Percentiles rank a stretch among this genome's conserved stretches.
phyloP scores from a whole-genome alignment of 2,329 filamentous ascomycete genomes.

The Monilinia aucupariae region DNA sequence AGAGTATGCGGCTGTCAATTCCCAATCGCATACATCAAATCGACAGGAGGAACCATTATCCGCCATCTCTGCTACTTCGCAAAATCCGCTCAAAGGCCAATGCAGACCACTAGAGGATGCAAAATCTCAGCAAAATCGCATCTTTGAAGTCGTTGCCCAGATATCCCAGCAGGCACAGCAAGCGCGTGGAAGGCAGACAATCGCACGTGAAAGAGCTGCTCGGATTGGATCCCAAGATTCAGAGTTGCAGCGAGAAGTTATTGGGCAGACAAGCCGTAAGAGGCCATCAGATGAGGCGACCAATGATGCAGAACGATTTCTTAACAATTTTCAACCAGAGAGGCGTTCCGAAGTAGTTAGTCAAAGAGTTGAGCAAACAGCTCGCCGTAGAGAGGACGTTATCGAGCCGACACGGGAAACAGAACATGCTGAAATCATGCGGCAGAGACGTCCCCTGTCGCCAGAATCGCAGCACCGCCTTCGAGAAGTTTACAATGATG shows the following conservation, averaged over 20 bases:
- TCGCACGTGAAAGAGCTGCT: slow-evolving; percentile 22
- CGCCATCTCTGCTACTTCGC: background rate
- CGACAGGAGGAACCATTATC: slow-evolving; percentile 16
- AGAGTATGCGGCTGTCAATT: slow-evolving; percentile 22
- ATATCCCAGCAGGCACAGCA: slow-evolving; percentile 31
- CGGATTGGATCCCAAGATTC: slow-evolving; percentile 38
- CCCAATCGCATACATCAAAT: slow-evolving; percentile 21
- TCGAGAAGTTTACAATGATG: slow-evolving; percentile 23
- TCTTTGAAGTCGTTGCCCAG: slow-evolving; percentile 30
- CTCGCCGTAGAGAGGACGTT: slow-evolving; percentile 19
- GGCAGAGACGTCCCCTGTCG: slow-evolving; percentile 19
- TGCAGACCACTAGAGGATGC: slow-evolving; percentile 21
- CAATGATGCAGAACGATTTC: slow-evolving; percentile 38
- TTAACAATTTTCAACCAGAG: slow-evolving; percentile 35
- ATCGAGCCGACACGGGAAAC: slow-evolving; percentile 22
- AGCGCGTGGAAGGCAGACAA: slow-evolving; percentile 22
- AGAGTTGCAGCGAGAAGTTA: slow-evolving; percentile 30
- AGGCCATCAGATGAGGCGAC: slow-evolving; percentile 30
- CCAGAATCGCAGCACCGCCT: slow-evolving; percentile 20
- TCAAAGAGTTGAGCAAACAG: slow-evolving; percentile 13
- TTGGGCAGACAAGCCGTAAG: slow-evolving; percentile 13
- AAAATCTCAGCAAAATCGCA: slow-evolving; percentile 25
- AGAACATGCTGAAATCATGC: slow-evolving; percentile 19
- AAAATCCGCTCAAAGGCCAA: background rate
- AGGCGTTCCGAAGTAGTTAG: background rate